A percentile compares a stretch with the other conserved stretches of the same genome.
Conservation (phyloP, 2,329 filamentous ascomycete genomes). For the Talaromyces sp. region DNA sequence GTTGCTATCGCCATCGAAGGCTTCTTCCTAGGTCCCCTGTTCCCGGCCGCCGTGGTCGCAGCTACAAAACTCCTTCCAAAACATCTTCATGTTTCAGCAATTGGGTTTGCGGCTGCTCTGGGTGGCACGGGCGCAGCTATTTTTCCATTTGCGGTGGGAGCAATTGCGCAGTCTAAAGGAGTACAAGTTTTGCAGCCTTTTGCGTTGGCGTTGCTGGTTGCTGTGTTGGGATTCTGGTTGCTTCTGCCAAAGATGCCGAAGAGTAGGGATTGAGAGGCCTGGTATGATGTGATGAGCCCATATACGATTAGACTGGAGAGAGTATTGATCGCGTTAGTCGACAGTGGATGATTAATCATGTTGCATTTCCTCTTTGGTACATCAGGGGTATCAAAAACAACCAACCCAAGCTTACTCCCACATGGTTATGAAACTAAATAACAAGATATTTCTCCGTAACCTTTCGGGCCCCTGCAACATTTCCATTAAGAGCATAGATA, state of each 20-base stretch:
- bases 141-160: conserved; percentile 45
- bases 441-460: conserved; percentile 61
- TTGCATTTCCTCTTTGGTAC: neutral
- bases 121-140: conserved; percentile 64
- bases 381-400: conserved; percentile 1
- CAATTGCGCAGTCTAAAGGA: conserved; percentile 52
- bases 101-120: conserved; percentile 76
- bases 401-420: neutral
- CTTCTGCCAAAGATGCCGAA: conserved; percentile 26
- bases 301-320: neutral
- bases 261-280: conserved; percentile 7
- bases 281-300: neutral
- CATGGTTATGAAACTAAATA: conserved; percentile 32
- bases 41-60: conserved; percentile 69
- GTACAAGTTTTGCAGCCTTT: conserved; percentile 60
- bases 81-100: conserved; percentile 71
- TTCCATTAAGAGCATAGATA: conserved; percentile 63
- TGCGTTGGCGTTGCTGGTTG: conserved; percentile 52
- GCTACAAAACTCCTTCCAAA: conserved; percentile 70
- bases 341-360: neutral
- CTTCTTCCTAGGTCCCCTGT: conserved; percentile 76
- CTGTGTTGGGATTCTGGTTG: conserved; percentile 51
- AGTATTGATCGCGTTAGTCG: no score
- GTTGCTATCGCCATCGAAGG: conserved; percentile 69
- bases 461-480: conserved; percentile 56